Percentiles rank a stretch among this genome's conserved stretches.
These are phyloP conservation scores for Suhomyces maxii DNA, from an alignment of 1,139 yeast genomes.

Conservation along the genomic window DNA sequence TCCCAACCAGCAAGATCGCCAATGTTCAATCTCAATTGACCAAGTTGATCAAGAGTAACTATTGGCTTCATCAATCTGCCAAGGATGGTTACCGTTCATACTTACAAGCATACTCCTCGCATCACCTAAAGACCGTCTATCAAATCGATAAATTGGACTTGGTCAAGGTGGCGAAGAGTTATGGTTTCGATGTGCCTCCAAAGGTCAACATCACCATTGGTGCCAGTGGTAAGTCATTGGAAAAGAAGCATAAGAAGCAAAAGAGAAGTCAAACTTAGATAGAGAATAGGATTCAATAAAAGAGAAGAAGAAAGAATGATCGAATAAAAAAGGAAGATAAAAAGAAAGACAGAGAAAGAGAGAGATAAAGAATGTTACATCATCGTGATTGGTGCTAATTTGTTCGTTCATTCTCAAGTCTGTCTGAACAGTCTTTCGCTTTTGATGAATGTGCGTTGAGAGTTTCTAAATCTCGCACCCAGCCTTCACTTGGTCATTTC, in stretches of 20 bases:
- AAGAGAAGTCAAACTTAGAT: conserved; percentile 27
- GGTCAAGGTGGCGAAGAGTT: conserved; percentile 91
- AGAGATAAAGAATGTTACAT: no score
- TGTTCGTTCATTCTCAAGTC: no score
- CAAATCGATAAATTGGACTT: conserved; percentile 93
- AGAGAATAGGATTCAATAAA: no score
- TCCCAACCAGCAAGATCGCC: conserved; percentile 90
- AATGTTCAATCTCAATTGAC: conserved; percentile 93
- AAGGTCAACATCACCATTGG: conserved; percentile 96
- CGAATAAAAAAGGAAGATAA: no score
- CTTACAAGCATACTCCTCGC: conserved; percentile 95
- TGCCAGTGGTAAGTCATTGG: conserved; percentile 73
- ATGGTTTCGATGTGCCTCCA: conserved; percentile 95
- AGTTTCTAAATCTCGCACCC: no score
- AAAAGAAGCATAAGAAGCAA: conserved; percentile 52
- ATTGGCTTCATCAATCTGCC: conserved; percentile 92
- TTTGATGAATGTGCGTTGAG: no score
- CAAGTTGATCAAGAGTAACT: conserved; percentile 86
- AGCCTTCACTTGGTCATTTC: no score
- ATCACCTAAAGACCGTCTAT: conserved; percentile 91
- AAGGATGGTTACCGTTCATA: conserved; percentile 97
- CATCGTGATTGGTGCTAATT: no score
- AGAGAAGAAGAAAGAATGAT: no score
- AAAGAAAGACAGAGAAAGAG: no score
- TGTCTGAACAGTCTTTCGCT: no score